These are phyloP conservation scores for Colletotrichum godetiae DNA, from an alignment of 2,329 filamentous ascomycete species.

Conservation along the genomic window DNA sequence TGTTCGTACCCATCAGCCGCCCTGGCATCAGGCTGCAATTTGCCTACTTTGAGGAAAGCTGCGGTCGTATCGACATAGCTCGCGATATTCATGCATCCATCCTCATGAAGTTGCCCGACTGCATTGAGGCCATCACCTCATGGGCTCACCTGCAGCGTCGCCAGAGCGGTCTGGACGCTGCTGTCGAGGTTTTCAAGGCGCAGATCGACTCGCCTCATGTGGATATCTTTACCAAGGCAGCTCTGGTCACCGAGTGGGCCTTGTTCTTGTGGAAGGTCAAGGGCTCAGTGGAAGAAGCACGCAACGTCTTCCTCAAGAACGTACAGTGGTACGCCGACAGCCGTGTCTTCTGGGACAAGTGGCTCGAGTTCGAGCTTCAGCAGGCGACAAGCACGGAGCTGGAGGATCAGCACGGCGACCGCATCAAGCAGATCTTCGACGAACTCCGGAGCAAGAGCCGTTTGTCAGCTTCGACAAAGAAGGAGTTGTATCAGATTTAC, in stretches of 20 bases:
- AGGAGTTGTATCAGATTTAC: conserved; percentile 81
- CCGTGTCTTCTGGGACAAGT: conserved; percentile 88
- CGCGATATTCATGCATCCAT: conserved; percentile 88
- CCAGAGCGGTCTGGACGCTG: conserved; percentile 84
- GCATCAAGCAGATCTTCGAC: conserved; percentile 84
- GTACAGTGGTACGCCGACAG: conserved; percentile 87
- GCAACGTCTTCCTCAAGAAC: conserved; percentile 85
- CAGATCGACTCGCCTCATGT: conserved; percentile 81
- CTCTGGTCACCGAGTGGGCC: conserved; percentile 90
- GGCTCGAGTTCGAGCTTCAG: conserved; percentile 88
- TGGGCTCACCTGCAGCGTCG: conserved; percentile 89
- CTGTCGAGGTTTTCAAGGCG: conserved; percentile 83
- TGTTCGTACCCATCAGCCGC: conserved; percentile 88
- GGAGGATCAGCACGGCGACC: conserved; percentile 74
- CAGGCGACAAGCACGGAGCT: conserved; percentile 77
- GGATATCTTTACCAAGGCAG: conserved; percentile 84
- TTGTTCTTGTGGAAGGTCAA: conserved; percentile 88
- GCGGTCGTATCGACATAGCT: conserved; percentile 80
- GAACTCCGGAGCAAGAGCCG: conserved; percentile 79
- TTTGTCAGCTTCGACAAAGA: conserved; percentile 74
- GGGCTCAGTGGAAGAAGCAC: conserved; percentile 82
- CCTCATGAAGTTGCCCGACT: conserved; percentile 79
- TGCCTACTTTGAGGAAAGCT: conserved; percentile 93
- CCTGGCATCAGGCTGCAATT: conserved; percentile 89
- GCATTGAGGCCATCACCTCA: conserved; percentile 88